Evolutionary conservation across 495 filamentous ascomycete genomes (phyloP), one percentile per base, ranked within the genome.

Genomic region (Aspergillus avenaceus): DNA sequence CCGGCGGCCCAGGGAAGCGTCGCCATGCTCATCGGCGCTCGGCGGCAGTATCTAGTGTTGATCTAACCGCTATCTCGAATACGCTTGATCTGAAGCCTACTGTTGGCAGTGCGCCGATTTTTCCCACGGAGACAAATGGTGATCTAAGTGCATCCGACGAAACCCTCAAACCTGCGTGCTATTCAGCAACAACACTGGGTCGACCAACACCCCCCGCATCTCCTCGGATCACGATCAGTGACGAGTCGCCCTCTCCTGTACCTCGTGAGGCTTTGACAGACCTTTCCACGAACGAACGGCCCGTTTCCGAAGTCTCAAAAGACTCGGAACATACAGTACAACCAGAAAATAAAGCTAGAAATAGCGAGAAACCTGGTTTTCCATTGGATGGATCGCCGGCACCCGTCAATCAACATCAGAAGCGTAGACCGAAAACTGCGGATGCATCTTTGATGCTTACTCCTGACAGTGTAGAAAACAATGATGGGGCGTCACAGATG

Each of bases 21-120:
- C 82, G 87, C 16, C 91, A 96, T 69, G 84, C 84, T 11, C 91
- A 95, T 71, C 81, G 90, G 43, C 81, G 91, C 49, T 95, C 89
- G n/a, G 84, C 81, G 27, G 91, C 91, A 1, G 84, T 95, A 9
- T 93, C 90, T n/a, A 85, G 78, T 52, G 83, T 90, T 51, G 91
- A 96, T 68, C 65, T 95, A 4, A 84, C 83, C 6, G 77, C 82
- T 16, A 87, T 95, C 38, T 69, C 89, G 21, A 84, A 85, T 49
- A 63, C 78, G 3, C 63, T 81, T 16, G 69, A 67, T 47, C 36
- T 72, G 42, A 66, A 63, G 48, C 47, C 75, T 24, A 72, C 72
- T 40, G 74, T 78, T 26, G 81, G 71, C 41, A 91, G 84, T 59
- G 84, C 86, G 5, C 88, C 90, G 5, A 67, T 73, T 31, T 85